Conservation (phyloP, 2,329 filamentous ascomycete species). For the Rhytidhysteron rufulum region DNA sequence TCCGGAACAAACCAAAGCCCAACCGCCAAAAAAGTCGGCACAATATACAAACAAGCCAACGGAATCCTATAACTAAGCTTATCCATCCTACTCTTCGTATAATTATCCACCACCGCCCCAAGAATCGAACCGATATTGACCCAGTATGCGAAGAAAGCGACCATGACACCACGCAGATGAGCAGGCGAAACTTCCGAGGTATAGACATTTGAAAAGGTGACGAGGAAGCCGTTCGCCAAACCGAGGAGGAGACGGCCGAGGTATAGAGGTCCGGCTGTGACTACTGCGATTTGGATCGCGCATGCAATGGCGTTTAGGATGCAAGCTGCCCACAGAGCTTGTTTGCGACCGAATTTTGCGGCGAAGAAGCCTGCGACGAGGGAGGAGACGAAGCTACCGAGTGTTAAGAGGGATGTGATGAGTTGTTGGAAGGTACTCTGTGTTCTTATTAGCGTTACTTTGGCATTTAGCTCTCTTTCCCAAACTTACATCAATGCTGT, state of each 20-base stretch:
- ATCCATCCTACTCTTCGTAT: slow-evolving; percentile 25
- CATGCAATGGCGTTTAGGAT: slow-evolving; percentile 41
- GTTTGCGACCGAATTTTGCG: slow-evolving; percentile 44
- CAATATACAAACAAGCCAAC: slow-evolving; percentile 50
- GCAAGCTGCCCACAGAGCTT: slow-evolving; percentile 48
- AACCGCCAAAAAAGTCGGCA: slow-evolving; percentile 45
- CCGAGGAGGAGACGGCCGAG: slow-evolving; percentile 40
- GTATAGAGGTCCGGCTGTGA: slow-evolving; percentile 28
- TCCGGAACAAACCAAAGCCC: slow-evolving; percentile 28
- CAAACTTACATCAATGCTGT: slow-evolving; percentile 40
- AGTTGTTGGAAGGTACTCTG: slow-evolving; percentile 51
- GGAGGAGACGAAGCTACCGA: slow-evolving; percentile 50
- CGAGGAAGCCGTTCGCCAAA: slow-evolving; percentile 42
- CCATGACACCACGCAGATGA: slow-evolving; percentile 41
- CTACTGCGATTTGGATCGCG: slow-evolving; percentile 18
- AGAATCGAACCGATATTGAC: slow-evolving; percentile 48
- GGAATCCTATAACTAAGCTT: slow-evolving; percentile 46
- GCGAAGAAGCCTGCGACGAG: slow-evolving; percentile 47
- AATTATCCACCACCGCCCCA: slow-evolving; percentile 43
- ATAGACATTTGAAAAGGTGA: slow-evolving; percentile 52
- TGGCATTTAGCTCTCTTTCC: no score
- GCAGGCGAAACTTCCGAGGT: slow-evolving; percentile 40
- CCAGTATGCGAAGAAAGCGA: slow-evolving; percentile 45
- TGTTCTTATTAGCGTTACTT: no score
- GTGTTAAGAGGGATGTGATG: slow-evolving; percentile 50